Base-by-base conservation (phyloP, 2,329 filamentous ascomycete genomes). In the Diaporthe ampelina region DNA sequence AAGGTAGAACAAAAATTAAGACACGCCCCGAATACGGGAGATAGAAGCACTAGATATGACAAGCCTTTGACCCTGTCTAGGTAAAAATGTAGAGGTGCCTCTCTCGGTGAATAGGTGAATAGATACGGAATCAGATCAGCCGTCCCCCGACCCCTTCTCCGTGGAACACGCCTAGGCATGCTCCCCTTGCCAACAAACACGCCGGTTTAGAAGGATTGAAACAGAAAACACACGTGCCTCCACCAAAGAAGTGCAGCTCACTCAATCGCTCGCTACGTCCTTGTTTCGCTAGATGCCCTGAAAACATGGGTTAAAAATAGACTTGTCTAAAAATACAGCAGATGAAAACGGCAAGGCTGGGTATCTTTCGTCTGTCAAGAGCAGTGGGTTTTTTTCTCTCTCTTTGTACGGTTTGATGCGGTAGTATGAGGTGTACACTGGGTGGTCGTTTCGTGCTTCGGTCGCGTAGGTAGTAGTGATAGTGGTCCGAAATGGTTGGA, bases 321-420 rank as follows among this genome's bases (percentile, higher is more conserved):
- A 26, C 32, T 68, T 40, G 48, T 68, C 63, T 68, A 68, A 68
- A 68, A 68, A 21, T 68, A 68, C 63, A 68, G 48, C 63, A 68
- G 63, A 68, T 68, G 48, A 54, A 65, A 68, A 68, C 52, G 63
- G 63, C 63, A 68, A 48, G 63, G 26, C 48, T 63, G 70, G 57
- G 70, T 72, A 72, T 72, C 70, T 72, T 61, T 63, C 70, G 70
- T 63, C 70, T 61, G 57, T 24, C 32, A 71, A 71, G 32, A 48
- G 63, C 63, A 68, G 37, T 54, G 63, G 19, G 2, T 67, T 50
- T n/a, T 68, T 45, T 32, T 52, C 26, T 52, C 9, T 43, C 68
- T 63, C 45, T 72, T 32, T 61, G 35, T 29, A 54, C 35, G 40
- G 21, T 24, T 43, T 54, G 57, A 29, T 45, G n/a, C 13, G 52